These are phyloP conservation scores for Colletotrichum limetticola DNA, from an alignment of 2,329 filamentous ascomycete genomes.

Conservation along the genomic window DNA sequence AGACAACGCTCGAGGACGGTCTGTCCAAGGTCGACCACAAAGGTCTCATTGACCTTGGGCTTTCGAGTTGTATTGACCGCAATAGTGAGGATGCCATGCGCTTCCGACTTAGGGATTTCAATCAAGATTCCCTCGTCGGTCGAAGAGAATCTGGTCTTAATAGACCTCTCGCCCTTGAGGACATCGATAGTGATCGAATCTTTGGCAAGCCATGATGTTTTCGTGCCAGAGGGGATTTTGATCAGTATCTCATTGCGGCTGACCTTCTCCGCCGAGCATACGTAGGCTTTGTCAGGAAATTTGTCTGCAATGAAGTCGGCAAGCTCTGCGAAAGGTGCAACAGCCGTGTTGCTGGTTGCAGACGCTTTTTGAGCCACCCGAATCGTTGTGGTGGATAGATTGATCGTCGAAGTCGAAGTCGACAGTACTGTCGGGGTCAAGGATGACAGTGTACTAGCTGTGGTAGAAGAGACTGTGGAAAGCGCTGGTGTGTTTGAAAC, in stretches of 20 bases:
- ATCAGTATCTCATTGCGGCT: slow-evolving; percentile 64
- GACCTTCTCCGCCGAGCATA: slow-evolving; percentile 59
- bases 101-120: slow-evolving; percentile 63
- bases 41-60: slow-evolving; percentile 70
- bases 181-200: slow-evolving; percentile 68
- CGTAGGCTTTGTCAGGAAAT: slow-evolving; percentile 42
- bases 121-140: slow-evolving; percentile 63
- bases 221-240: slow-evolving; percentile 61
- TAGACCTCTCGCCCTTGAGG: slow-evolving; percentile 56
- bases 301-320: slow-evolving; percentile 54
- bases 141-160: slow-evolving; percentile 60
- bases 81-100: slow-evolving; percentile 67
- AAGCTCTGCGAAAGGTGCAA: slow-evolving; percentile 52
- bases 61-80: slow-evolving; percentile 67
- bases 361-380: slow-evolving; percentile 41
- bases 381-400: slow-evolving; percentile 49
- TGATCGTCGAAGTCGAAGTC: slow-evolving; percentile 48
- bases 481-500: slow-evolving; percentile 1
- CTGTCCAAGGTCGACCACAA: slow-evolving; percentile 69
- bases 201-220: slow-evolving; percentile 65
- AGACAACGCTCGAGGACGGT: slow-evolving; percentile 55
- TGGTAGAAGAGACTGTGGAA: slow-evolving; percentile 1
- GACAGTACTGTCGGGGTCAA: slow-evolving; percentile 9
- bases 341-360: slow-evolving; percentile 40
- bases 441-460: background rate